Evolutionary conservation across 441 rosid genomes (phyloP).

Genomic region (Populus hybrid): DNA sequence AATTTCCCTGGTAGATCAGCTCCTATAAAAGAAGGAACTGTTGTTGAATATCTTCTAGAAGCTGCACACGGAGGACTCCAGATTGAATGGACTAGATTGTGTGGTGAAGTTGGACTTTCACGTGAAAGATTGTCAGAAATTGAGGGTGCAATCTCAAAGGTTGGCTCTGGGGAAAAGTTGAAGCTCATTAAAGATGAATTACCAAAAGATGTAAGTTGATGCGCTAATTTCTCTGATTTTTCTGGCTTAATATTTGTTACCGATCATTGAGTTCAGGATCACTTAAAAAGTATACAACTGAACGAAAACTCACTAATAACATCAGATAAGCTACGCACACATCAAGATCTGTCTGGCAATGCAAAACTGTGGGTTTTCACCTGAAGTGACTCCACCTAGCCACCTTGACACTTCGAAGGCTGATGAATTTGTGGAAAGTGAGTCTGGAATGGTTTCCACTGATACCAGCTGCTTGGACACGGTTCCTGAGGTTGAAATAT

Average conservation of each 20-base stretch:
- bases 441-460: neutral
- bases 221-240: neutral
- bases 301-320: conserved; percentile 1
- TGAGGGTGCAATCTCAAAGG: conserved; percentile 36
- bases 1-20: conserved; percentile 42
- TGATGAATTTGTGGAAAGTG: conserved; percentile 14
- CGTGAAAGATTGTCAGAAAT: conserved; percentile 28
- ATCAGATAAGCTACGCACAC: conserved; percentile 44
- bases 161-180: conserved; percentile 44
- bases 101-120: conserved; percentile 36
- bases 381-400: conserved; percentile 16
- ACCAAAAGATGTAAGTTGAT: conserved; percentile 38
- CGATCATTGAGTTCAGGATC: neutral
- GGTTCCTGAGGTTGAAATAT: conserved; percentile 7
- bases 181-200: conserved; percentile 47
- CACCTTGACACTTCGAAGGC: neutral
- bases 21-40: conserved; percentile 49
- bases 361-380: conserved; percentile 26
- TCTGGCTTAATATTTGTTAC: neutral
- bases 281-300: neutral
- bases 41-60: conserved; percentile 40
- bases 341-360: conserved; percentile 36
- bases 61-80: conserved; percentile 40
- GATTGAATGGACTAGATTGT: conserved; percentile 39
- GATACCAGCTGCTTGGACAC: neutral